phyloP scores from a whole-genome alignment of 768 basidiomycete genomes.

The Artomyces pyxidatus region DNA sequence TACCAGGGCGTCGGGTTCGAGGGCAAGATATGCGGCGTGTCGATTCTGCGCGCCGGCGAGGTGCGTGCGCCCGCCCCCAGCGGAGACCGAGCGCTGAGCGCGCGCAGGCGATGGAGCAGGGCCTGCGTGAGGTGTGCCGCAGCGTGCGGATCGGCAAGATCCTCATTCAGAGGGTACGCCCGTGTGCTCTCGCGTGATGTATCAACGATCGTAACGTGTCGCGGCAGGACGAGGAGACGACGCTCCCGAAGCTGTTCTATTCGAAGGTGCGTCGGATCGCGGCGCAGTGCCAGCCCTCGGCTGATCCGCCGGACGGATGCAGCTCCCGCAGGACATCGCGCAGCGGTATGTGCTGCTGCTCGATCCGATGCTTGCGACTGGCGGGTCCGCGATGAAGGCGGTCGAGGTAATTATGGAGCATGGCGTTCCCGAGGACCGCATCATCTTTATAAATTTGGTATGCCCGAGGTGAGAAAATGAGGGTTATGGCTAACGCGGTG shows the following conservation, averaged over 20 bases:
- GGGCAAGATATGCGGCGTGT: slow-evolving; percentile 94
- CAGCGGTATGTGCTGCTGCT: slow-evolving; percentile 87
- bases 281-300: not conserved
- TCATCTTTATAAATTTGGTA: slow-evolving; percentile 91
- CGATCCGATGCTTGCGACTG: slow-evolving; percentile 98
- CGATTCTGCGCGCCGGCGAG: slow-evolving; percentile 91
- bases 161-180: slow-evolving; percentile 82
- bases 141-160: slow-evolving; percentile 96
- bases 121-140: slow-evolving; percentile 90
- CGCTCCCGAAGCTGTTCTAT: slow-evolving; percentile 88
- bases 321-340: slow-evolving; percentile 93
- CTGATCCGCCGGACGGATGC: not conserved
- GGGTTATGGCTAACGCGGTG: not conserved
- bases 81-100: no score
- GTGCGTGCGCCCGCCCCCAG: slow-evolving; percentile 34
- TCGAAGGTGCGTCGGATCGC: slow-evolving; percentile 46
- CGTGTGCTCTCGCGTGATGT: not conserved
- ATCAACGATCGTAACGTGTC: not conserved
- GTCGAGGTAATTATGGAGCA: slow-evolving; percentile 89
- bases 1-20: slow-evolving; percentile 94
- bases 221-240: slow-evolving; percentile 86
- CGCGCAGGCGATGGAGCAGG: slow-evolving; percentile 90
- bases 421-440: slow-evolving; percentile 89
- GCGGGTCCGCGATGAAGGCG: slow-evolving; percentile 96
- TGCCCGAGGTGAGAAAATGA: slow-evolving; percentile 16